Percentiles rank a stretch among this genome's conserved stretches.
Conservation (phyloP, 257 asterid species). For the Solanum dulcamara region DNA sequence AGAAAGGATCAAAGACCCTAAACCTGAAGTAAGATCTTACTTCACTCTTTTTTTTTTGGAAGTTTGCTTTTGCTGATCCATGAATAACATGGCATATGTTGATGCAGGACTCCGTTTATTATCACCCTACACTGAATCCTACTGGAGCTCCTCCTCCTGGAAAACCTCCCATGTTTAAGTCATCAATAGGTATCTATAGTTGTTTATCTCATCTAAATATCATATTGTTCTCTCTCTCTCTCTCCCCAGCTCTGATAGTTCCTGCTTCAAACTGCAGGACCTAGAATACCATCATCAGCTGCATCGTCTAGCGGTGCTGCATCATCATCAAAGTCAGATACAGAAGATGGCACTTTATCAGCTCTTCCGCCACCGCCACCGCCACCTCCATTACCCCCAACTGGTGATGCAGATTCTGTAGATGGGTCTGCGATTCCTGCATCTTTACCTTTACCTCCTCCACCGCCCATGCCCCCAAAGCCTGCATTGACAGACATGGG, state of each 20-base stretch:
- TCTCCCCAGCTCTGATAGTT: not conserved
- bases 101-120: slow-evolving; percentile 92
- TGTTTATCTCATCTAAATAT: not conserved
- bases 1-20: slow-evolving; percentile 77
- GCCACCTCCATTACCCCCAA: slow-evolving; percentile 59
- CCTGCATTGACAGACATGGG: slow-evolving; percentile 35
- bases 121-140: slow-evolving; percentile 95
- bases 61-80: slow-evolving; percentile 7
- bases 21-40: slow-evolving; percentile 56
- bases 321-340: slow-evolving; percentile 51
- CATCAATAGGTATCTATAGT: slow-evolving; percentile 58
- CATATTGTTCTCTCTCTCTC: not conserved
- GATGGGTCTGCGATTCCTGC: slow-evolving; percentile 41
- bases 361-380: slow-evolving; percentile 62
- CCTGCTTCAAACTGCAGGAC: slow-evolving; percentile 41
- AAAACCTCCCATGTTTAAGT: slow-evolving; percentile 94
- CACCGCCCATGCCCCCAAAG: slow-evolving; percentile 83
- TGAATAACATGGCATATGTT: slow-evolving; percentile 10
- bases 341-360: slow-evolving; percentile 42
- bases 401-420: slow-evolving; percentile 42
- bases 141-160: slow-evolving; percentile 99
- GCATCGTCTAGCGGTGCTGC: slow-evolving; percentile 63
- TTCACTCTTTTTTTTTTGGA: not conserved
- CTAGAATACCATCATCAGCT: slow-evolving; percentile 72
- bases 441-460: slow-evolving; percentile 81